Base-by-base conservation (phyloP, 805 yeast species). In the Pichia rugopelliculosa region DNA sequence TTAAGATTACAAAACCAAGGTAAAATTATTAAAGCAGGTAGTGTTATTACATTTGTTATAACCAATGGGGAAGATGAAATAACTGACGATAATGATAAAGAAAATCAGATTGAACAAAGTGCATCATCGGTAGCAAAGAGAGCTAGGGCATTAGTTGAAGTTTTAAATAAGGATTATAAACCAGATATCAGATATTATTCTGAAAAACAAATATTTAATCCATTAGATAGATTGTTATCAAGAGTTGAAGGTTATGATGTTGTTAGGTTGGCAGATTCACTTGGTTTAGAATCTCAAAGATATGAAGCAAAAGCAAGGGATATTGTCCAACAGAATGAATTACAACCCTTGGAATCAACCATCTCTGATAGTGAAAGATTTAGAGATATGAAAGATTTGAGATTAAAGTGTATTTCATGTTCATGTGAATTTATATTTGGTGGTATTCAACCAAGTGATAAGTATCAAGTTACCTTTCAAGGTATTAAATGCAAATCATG, bases 191-290 rank as follows among this genome's bases (percentile, higher is more conserved):
- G 71, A 36, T 90, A 77, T 60, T 93, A 93, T 62, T 70, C 91
- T 56, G 93, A 83, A 54, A 86, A 88, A 62, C 99, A 93, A 66
- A 76, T 93, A 10, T 79, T 85, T 58, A 89, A 95, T 2, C 97
- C 97, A 4, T 81, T 93, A 10, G 95, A 87, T 61, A 80, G 99
- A 66, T 71, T 93, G 45, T 70, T 91, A 38, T 95, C 84, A 55
- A 77, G 84, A 52, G 81, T 93, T 46, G 95, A 88, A 54, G 96
- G 98, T 38, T 76, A 85, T 53, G 97, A 91, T 60, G 73, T 81
- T 58, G 79, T 80, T 42, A 75, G 93, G 55, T 72, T 93, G 36
- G 95, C 96, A 4, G 73, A 75, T 41, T 73, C 83, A 3, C 71
- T 93, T 34, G 96, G 96, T 0, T 71, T 93, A 37, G 96, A 90